phyloP scores from a whole-genome alignment of 495 filamentous ascomycete species.

The Talaromyces wortmannii region DNA sequence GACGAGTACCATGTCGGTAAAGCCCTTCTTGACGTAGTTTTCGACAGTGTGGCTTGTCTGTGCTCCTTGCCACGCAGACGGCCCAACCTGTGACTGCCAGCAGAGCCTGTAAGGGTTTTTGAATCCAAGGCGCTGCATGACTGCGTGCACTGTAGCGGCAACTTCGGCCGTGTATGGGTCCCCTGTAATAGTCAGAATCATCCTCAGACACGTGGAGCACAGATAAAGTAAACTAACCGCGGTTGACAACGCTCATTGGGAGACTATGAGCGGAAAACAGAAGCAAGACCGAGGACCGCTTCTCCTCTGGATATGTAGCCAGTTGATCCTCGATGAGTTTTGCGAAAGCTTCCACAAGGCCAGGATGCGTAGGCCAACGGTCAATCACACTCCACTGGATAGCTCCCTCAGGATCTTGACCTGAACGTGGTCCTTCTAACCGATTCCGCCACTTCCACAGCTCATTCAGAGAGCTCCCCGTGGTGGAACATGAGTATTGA shows the following conservation, averaged over 20 bases:
- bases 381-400: constrained; percentile 98
- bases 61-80: constrained; percentile 89
- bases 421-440: constrained; percentile 67
- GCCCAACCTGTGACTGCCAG: constrained; percentile 98
- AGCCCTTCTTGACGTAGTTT: constrained; percentile 81
- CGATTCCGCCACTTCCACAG: constrained; percentile 93
- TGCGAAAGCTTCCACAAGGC: constrained; percentile 86
- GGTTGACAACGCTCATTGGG: constrained; percentile 94
- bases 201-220: not conserved
- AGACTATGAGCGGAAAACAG: constrained; percentile 94
- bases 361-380: constrained; percentile 87
- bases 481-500: constrained; percentile 98
- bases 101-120: constrained; percentile 86
- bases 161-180: constrained; percentile 97
- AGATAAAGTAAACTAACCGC: constrained; percentile 45
- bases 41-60: constrained; percentile 86
- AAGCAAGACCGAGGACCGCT: constrained; percentile 70
- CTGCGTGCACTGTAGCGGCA: constrained; percentile 92
- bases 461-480: constrained; percentile 92
- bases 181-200: constrained; percentile 39
- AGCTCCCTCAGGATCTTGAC: constrained; percentile 47
- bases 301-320: constrained; percentile 72
- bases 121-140: constrained; percentile 83
- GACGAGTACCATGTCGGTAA: constrained; percentile 85
- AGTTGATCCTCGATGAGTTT: constrained; percentile 81